phyloP scores from a whole-genome alignment of 2,329 filamentous ascomycete genomes.

The Aspergillus quadricinctus region DNA sequence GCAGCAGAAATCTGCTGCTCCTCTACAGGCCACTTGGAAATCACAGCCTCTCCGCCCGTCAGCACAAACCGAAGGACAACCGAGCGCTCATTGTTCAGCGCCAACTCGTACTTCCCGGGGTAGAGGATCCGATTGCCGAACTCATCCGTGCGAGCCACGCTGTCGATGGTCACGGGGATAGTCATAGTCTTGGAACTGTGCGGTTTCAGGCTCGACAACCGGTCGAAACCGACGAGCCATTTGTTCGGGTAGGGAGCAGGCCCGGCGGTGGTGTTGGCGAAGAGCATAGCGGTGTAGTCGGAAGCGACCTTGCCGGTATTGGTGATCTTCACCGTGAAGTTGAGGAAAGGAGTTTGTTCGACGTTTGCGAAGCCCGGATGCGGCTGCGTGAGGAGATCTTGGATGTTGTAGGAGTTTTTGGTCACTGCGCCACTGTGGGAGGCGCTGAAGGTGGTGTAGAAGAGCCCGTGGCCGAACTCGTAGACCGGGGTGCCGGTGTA shows the following conservation, averaged over 20 bases:
- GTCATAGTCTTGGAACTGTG: constrained; percentile 22
- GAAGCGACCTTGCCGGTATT: constrained; percentile 36
- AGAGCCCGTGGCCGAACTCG: constrained; percentile 42
- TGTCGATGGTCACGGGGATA: constrained; percentile 37
- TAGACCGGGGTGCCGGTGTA: constrained; percentile 38
- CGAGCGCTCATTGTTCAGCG: constrained; percentile 38
- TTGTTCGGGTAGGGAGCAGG: constrained; percentile 41
- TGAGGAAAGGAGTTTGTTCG: constrained; percentile 36
- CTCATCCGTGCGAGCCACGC: constrained; percentile 35
- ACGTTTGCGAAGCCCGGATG: constrained; percentile 22
- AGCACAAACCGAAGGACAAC: constrained; percentile 30
- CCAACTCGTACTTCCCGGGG: constrained; percentile 39
- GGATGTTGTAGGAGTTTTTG: constrained; percentile 29
- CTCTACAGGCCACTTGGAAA: constrained; percentile 34
- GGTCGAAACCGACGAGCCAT: constrained; percentile 39
- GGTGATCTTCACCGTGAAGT: constrained; percentile 31
- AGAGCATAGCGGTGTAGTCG: constrained; percentile 41
- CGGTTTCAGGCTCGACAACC: constrained; percentile 24
- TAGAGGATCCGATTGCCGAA: constrained; percentile 38
- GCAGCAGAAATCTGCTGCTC: constrained; percentile 10
- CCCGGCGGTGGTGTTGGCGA: constrained; percentile 36
- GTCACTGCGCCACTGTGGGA: constrained; percentile 3
- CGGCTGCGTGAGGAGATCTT: constrained; percentile 26
- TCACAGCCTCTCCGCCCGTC: constrained; percentile 26
- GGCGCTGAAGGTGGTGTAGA: constrained; percentile 40